Percentiles rank a stretch among this genome's conserved stretches.
These are phyloP conservation scores for Nadsonia starkeyi-henricii DNA, from an alignment of 1,139 yeast species.

Conservation along the genomic window DNA sequence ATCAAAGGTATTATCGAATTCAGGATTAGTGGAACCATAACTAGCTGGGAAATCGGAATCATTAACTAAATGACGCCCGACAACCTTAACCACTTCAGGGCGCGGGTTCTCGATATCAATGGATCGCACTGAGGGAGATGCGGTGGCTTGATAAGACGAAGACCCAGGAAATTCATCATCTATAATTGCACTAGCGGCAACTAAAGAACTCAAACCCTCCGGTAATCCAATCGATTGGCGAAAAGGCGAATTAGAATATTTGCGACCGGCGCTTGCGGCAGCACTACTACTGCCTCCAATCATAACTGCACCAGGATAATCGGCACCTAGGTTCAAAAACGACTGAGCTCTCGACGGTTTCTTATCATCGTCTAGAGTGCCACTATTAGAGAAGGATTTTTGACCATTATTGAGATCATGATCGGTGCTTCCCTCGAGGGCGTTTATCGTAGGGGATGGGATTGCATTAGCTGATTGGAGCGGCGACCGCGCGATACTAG, in stretches of 20 bases:
- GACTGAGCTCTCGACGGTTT: too few relatives aligned
- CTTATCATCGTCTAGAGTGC: too few relatives aligned
- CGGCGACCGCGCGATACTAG: too few relatives aligned
- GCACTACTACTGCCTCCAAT: not conserved
- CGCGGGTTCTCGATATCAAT: conserved; percentile 40
- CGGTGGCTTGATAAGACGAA: conserved; percentile 6
- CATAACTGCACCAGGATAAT: not conserved
- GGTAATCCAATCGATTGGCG: not conserved
- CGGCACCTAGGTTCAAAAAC: not conserved
- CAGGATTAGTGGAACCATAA: conserved; percentile 5
- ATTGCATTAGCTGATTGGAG: too few relatives aligned
- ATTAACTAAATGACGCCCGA: conserved; percentile 44
- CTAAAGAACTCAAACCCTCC: not conserved
- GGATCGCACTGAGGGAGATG: conserved; percentile 18
- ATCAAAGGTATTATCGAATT: conserved; percentile 25
- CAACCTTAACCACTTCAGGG: conserved; percentile 38
- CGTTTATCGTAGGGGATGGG: too few relatives aligned
- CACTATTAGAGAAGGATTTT: too few relatives aligned
- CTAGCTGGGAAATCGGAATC: conserved; percentile 12
- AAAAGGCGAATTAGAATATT: not conserved
- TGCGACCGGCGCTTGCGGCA: not conserved
- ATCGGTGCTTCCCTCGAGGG: too few relatives aligned
- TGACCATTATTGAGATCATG: too few relatives aligned
- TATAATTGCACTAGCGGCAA: not conserved
- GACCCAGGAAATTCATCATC: not conserved